Base-by-base conservation (phyloP, 371 early-diverging fungal genomes). In the Zychaea mexicana region DNA sequence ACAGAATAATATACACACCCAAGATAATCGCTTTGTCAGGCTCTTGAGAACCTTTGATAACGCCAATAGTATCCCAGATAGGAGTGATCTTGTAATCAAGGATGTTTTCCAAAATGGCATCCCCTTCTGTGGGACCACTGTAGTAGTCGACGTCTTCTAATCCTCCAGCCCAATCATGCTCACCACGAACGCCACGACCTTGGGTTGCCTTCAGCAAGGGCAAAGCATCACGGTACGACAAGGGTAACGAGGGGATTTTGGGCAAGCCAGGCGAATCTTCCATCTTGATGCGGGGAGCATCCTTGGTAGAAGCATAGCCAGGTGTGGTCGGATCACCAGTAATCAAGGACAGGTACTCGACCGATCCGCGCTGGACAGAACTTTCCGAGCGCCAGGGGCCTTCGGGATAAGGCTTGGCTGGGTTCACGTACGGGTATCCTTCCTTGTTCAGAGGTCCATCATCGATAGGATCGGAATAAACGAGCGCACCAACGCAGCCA, bases 261-360 rank as follows among this genome's bases (percentile, higher is more conserved):
- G 85, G 70, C n/a, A 90, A 62, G 45, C 71, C 82, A 15, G 54
- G 60, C 0, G 81, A 67, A 7, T 88, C 83, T 10, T 79, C 78
- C 22, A 64, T 73, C 2, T 72, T 71, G 19, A 90, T 65, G 39
- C 88, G 77, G 7, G 72, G 72, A 0, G 85, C 84, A 66, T 85
- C 74, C 28, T 76, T 60, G 3, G 79, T 79, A 1, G 89, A 74
- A n/a, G 89, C 76, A 28, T 71, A 78, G 12, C 86, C 87, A 7
- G 89, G 88, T 0, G 91, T 89, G 13, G 82, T 77, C 4, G 91
- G 90, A 64, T 90, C 91, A 7, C 91, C 91, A 0, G 88, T 72
- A 53, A 77, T 69, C 15, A 84, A 31, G 17, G 76, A 69, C 13
- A 73, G 53, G 24, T 76, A 82, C 69, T 77, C 74, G 1, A 86